Percentiles rank a stretch among this genome's conserved stretches.
Conservation (phyloP, 441 rosid genomes). For the Hura crepitans region DNA sequence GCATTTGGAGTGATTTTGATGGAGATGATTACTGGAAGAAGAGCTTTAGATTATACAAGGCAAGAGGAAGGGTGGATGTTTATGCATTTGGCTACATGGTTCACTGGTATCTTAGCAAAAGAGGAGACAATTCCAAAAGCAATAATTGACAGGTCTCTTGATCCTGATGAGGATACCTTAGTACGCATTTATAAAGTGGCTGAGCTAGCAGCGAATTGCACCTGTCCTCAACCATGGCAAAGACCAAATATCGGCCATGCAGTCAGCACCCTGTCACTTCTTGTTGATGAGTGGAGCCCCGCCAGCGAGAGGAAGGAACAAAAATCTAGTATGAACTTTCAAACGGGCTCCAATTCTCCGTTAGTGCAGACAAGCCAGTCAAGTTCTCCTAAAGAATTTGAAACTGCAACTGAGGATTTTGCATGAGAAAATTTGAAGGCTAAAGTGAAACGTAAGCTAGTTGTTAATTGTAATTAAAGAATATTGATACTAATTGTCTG, state of each 20-base stretch:
- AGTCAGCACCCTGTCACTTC: conserved; percentile 35
- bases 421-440: too few species aligned
- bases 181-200: conserved; percentile 37
- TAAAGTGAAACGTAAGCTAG: too few species aligned
- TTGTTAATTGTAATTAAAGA: too few species aligned
- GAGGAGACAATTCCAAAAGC: conserved; percentile 27
- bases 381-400: too few species aligned
- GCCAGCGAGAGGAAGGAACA: too few species aligned
- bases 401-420: too few species aligned
- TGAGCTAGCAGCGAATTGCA: conserved; percentile 43
- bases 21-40: conserved; percentile 44
- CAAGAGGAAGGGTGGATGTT: conserved; percentile 39
- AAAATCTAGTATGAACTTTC: too few species aligned
- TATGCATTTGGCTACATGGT: conserved; percentile 42
- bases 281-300: conserved; percentile 37
- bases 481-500: too few species aligned
- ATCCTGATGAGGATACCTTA: conserved; percentile 31
- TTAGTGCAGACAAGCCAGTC: too few species aligned
- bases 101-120: conserved; percentile 29
- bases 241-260: conserved; percentile 46
- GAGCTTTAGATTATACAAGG: conserved; percentile 34
- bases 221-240: conserved; percentile 32
- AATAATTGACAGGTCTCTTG: conserved; percentile 24
- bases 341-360: too few species aligned
- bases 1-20: conserved; percentile 41